Percentiles rank a stretch among this genome's conserved stretches.
Conservation (phyloP, 345 rosid genomes). For the Melaleuca alternifolia region DNA sequence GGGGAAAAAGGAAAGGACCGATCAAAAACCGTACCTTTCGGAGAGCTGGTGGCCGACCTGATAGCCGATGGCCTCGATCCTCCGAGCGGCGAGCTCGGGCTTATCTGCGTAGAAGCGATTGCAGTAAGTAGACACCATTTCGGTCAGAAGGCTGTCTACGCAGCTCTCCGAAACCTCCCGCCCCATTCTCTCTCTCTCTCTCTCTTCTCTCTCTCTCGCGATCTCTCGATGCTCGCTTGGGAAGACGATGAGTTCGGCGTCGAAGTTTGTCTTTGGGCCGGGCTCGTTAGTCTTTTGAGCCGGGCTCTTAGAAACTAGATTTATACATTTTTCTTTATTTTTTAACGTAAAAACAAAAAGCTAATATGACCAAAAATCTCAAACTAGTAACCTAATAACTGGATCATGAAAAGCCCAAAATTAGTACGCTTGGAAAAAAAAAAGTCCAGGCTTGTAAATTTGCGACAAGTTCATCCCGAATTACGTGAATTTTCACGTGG, state of each 20-base stretch:
- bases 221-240: not conserved
- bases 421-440: too few species aligned
- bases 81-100: constrained; percentile 97
- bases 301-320: not conserved
- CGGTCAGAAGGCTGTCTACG: constrained; percentile 66
- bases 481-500: too few species aligned
- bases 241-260: not conserved
- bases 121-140: constrained; percentile 81
- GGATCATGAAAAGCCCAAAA: too few species aligned
- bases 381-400: too few species aligned
- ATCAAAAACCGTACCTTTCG: constrained; percentile 42
- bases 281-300: not conserved
- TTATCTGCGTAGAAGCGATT: constrained; percentile 74
- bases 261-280: not conserved
- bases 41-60: constrained; percentile 99
- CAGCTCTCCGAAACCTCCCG: constrained; percentile 97
- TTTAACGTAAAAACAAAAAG: not conserved
- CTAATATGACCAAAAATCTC: not conserved
- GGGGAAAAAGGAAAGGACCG: too few species aligned
- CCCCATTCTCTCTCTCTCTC: constrained; percentile 34
- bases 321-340: not conserved
- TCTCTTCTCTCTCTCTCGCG: not conserved
- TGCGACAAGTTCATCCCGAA: too few species aligned
- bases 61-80: constrained; percentile 97
- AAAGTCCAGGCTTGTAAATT: too few species aligned